Conservation (phyloP, 2,329 filamentous ascomycete species). For the Penicillium sp. region DNA sequence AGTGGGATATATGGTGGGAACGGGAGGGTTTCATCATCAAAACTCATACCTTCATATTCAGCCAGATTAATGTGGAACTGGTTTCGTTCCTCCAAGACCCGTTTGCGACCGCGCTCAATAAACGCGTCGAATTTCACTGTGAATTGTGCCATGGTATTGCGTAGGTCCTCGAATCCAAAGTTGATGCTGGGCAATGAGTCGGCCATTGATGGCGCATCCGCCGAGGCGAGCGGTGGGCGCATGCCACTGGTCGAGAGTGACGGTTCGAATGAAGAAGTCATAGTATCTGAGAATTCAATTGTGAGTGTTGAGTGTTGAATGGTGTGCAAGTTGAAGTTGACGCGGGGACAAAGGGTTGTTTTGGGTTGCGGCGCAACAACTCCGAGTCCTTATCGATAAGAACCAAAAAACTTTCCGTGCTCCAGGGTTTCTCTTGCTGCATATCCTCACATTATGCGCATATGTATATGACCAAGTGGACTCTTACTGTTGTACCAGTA, state of each 20-base stretch:
- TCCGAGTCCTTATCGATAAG: constrained; percentile 26
- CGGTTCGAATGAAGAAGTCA: constrained; percentile 54
- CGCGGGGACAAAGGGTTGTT: constrained; percentile 10
- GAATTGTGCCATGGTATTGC: constrained; percentile 92
- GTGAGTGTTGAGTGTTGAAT: neutral
- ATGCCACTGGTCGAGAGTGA: constrained; percentile 55
- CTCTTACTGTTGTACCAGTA: neutral
- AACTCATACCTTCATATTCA: constrained; percentile 73
- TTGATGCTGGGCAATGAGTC: constrained; percentile 79
- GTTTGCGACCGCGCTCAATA: constrained; percentile 85
- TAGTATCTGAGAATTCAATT: constrained; percentile 5
- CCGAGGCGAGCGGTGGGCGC: constrained; percentile 51
- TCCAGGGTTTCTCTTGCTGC: neutral
- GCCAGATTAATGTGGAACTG: constrained; percentile 87
- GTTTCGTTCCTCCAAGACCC: constrained; percentile 88
- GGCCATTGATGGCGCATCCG: constrained; percentile 59
- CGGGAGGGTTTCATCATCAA: too few species aligned
- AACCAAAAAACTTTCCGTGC: constrained; percentile 16
- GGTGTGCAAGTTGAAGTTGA: neutral
- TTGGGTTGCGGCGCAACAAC: constrained; percentile 34
- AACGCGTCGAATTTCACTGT: constrained; percentile 88
- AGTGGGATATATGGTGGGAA: neutral
- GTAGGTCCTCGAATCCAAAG: constrained; percentile 93
- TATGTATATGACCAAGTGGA: constrained; percentile 1
- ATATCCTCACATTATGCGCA: neutral